Evolutionary conservation across 805 yeast genomes (phyloP).

Genomic region (Metschnikowia gruessii): DNA sequence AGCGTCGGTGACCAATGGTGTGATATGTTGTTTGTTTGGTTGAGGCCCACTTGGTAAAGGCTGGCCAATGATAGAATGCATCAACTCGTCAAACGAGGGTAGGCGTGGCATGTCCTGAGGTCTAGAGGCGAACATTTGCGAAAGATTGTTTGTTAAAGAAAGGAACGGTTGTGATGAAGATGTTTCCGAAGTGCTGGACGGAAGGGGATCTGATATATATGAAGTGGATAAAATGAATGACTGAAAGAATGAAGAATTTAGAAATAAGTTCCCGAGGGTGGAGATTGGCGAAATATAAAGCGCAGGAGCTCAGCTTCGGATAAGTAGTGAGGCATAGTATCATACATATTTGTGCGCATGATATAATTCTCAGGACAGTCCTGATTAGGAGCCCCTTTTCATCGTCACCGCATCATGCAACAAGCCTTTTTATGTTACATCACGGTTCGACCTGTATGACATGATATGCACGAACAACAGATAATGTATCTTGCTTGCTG

Average conservation of each 20-base stretch:
- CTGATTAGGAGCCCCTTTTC: constrained; percentile 6
- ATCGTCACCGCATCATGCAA: constrained; percentile 7
- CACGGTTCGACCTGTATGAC: no score
- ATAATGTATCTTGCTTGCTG: not conserved
- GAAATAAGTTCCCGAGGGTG: not conserved
- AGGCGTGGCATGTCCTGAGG: constrained; percentile 10
- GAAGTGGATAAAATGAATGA: not conserved
- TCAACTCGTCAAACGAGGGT: constrained; percentile 19
- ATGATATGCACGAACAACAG: not conserved
- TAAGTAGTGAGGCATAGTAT: not conserved
- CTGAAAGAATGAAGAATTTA: not conserved
- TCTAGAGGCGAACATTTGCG: constrained; percentile 12
- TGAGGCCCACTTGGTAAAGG: not conserved
- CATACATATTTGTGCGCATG: constrained; percentile 4
- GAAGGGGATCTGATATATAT: not conserved
- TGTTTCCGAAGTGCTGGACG: not conserved
- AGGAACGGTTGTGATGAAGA: not conserved
- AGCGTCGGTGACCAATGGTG: not conserved
- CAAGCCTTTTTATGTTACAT: not conserved
- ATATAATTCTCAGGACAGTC: not conserved
- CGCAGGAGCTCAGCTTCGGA: not conserved
- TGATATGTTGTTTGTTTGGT: not conserved
- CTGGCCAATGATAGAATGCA: constrained; percentile 10
- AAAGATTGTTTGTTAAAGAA: not conserved
- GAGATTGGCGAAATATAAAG: constrained; percentile 1